Evolutionary conservation across 192 early-diverging fungal species (phyloP).

Genomic region (Coemansia sp.): DNA sequence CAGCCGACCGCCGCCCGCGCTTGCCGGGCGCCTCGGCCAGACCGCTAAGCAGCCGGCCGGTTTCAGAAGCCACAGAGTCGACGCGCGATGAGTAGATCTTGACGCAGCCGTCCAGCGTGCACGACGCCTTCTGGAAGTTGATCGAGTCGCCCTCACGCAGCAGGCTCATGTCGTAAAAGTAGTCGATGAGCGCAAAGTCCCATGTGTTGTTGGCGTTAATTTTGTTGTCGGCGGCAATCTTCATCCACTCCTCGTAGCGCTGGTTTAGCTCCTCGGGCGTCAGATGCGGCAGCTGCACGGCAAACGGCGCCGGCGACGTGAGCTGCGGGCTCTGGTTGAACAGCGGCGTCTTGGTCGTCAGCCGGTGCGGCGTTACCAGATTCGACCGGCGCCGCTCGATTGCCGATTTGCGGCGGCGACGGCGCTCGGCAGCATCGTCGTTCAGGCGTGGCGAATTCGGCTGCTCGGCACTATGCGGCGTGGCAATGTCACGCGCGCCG

Average conservation of each 20-base stretch:
- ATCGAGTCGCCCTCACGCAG: conserved; percentile 94
- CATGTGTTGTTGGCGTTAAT: conserved; percentile 93
- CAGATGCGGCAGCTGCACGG: conserved; percentile 48
- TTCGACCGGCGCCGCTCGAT: conserved; percentile 46
- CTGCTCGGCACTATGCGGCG: conserved; percentile 37
- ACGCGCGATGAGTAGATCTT: conserved; percentile 97
- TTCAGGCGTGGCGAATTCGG: conserved; percentile 45
- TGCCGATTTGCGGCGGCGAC: conserved; percentile 52
- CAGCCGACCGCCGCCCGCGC: conserved; percentile 27
- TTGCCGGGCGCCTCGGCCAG: conserved; percentile 71
- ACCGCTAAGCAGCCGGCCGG: conserved; percentile 84
- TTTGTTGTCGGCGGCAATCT: conserved; percentile 95
- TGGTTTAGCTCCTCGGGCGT: conserved; percentile 59
- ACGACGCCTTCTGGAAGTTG: conserved; percentile 98
- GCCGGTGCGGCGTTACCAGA: conserved; percentile 44
- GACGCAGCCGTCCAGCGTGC: conserved; percentile 93
- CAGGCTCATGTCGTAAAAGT: conserved; percentile 94
- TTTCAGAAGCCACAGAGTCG: conserved; percentile 94
- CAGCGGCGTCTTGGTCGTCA: conserved; percentile 22
- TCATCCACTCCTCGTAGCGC: conserved; percentile 93
- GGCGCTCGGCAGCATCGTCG: conserved; percentile 55
- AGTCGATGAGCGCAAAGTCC: conserved; percentile 98
- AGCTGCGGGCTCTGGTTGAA: conserved; percentile 43
- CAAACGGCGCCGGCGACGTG: conserved; percentile 35
- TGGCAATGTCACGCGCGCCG: conserved; percentile 16